phyloP scores from a whole-genome alignment of 2,329 filamentous ascomycete genomes.

The Triangularia setosa region DNA sequence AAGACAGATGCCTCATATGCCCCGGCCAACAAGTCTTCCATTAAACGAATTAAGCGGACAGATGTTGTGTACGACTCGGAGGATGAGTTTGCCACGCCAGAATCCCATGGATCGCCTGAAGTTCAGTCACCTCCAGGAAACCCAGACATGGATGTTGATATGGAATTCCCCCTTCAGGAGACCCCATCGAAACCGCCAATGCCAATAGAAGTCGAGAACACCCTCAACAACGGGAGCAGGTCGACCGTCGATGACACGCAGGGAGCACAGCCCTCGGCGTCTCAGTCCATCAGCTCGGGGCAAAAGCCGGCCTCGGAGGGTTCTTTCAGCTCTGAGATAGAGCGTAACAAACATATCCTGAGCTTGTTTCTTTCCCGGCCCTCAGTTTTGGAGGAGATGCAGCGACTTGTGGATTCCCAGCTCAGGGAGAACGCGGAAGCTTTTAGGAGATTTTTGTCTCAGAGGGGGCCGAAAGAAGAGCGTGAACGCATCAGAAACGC shows the following conservation, averaged over 20 bases:
- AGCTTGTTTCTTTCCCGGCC: slow-evolving; percentile 34
- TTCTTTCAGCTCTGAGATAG: slow-evolving; percentile 27
- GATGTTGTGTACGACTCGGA: slow-evolving; percentile 54
- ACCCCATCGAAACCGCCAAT: not conserved
- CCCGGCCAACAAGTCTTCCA: slow-evolving; percentile 17
- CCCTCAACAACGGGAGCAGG: not conserved
- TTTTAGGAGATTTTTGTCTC: slow-evolving; percentile 45
- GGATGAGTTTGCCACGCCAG: slow-evolving; percentile 48
- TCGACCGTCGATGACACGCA: not conserved
- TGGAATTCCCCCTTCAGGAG: not conserved
- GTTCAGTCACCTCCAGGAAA: not conserved
- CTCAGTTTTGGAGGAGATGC: slow-evolving; percentile 34
- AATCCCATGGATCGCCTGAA: slow-evolving; percentile 23
- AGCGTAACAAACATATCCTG: slow-evolving; percentile 33
- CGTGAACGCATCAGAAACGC: slow-evolving; percentile 33
- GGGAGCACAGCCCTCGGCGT: not conserved
- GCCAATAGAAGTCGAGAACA: not conserved
- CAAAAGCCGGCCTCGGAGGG: slow-evolving; percentile 11
- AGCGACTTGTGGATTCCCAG: slow-evolving; percentile 38
- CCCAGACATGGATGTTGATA: slow-evolving; percentile 15
- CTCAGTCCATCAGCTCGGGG: not conserved
- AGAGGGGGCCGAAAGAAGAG: slow-evolving; percentile 43
- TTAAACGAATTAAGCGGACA: slow-evolving; percentile 20
- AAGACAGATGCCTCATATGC: not conserved
- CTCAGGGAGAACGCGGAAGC: slow-evolving; percentile 46